phyloP scores from a whole-genome alignment of 2,329 filamentous ascomycete species.

The Hymenoscyphus occultus region DNA sequence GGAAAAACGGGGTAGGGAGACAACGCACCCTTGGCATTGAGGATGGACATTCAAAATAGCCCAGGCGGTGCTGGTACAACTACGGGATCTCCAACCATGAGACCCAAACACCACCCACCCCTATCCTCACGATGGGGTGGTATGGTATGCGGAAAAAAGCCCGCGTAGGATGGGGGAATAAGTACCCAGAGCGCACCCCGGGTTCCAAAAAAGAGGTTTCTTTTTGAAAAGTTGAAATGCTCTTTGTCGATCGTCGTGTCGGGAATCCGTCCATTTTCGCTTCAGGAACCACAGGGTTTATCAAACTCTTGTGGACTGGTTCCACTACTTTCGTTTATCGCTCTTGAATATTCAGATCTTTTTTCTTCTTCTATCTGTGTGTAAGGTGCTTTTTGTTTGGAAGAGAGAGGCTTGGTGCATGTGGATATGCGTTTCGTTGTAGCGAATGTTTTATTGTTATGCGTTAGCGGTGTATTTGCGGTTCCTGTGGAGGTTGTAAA shows the following conservation, averaged over 20 bases:
- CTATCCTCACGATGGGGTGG: no score
- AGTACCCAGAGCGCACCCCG: neutral
- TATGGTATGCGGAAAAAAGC: no score
- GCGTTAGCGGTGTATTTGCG: slow-evolving; percentile 3
- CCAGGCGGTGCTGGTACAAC: neutral
- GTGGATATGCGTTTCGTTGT: slow-evolving; percentile 6
- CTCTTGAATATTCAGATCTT: neutral
- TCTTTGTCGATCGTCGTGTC: neutral
- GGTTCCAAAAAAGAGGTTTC: no score
- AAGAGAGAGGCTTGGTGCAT: no score
- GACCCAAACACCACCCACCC: neutral
- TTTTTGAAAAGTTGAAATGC: neutral
- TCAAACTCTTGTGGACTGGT: neutral
- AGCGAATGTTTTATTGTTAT: slow-evolving; percentile 1
- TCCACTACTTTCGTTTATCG: neutral
- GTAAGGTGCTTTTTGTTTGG: no score
- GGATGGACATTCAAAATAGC: neutral
- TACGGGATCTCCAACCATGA: neutral
- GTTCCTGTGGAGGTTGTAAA: neutral
- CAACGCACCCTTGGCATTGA: neutral
- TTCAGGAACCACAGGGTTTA: neutral
- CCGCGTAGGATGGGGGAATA: neutral
- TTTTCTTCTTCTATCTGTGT: neutral
- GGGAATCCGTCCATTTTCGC: neutral
- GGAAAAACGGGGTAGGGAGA: neutral